Base-by-base conservation (phyloP, 2,329 filamentous ascomycete genomes). In the Fusarium sp. region DNA sequence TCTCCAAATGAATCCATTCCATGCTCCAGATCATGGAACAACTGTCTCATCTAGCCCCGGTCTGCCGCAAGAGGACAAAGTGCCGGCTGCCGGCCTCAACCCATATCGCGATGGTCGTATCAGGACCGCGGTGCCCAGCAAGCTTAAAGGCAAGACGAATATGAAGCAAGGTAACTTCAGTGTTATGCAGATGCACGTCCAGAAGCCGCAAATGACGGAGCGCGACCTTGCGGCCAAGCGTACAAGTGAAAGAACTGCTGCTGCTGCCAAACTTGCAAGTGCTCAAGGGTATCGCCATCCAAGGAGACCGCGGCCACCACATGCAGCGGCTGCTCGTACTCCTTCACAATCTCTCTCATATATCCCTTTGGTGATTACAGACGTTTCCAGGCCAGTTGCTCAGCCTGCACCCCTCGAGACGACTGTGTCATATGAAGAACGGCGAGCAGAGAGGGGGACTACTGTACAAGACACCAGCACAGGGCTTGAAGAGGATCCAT, bases 171-270 rank as follows among this genome's bases (percentile, higher is more conserved):
- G 89, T 33, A 90, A 90, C 72, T 91, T 91, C 77, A 83, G 85
- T 49, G 87, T 91, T 44, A 90, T 91, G 85, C 88, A 90, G 62
- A 90, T 91, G 83, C 85, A 86, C 38, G 81, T 88, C 31, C 75
- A 81, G 62, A 83, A 80, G 76, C 80, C 82, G 68, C 83, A 85
- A 63, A 83, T 85, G 42, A 81, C 85, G 55, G 82, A 85, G 44
- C 83, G 87, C 52, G 84, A 87, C 75, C 85, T 86, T 56, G 85
- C 87, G 49, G 89, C 89, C 10, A 89, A 90, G 78, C 86, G 88
- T 55, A 87, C 88, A 17, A 91, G 89, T 75, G 89, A 91, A 77
- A 87, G 84, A 72, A 91, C 89, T 17, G 87, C 86, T 49, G 83
- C 87, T 57, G 88, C 88, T 44, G 89, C 89, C 39, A 87, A 84